A percentile compares a stretch with the other conserved stretches of the same genome.
Evolutionary conservation across 495 filamentous ascomycete genomes (phyloP).

Genomic region (Aspergillus ellipticus): DNA sequence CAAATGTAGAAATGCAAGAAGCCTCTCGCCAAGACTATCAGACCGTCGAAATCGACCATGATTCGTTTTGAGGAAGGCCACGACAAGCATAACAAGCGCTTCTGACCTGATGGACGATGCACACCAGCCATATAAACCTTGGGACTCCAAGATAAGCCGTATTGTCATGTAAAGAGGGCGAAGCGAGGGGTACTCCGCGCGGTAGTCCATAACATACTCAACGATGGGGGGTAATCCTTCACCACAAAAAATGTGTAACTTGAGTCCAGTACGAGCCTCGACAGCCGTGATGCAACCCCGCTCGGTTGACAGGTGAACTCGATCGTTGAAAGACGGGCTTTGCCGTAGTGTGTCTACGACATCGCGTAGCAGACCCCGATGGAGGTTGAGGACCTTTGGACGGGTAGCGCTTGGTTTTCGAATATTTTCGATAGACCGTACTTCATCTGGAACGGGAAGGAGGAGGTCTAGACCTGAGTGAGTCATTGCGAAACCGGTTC

Average conservation of each 20-base stretch:
- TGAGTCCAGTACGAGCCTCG: constrained; percentile 46
- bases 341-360: constrained; percentile 21
- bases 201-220: constrained; percentile 43
- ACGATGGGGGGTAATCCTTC: constrained; percentile 29
- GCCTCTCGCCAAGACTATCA: constrained; percentile 32
- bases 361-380: constrained; percentile 18
- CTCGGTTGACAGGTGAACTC: constrained; percentile 13
- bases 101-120: constrained; percentile 46
- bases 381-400: constrained; percentile 22
- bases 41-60: constrained; percentile 29
- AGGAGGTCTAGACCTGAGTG: constrained; percentile 51
- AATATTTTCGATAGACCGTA: constrained; percentile 13
- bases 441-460: constrained; percentile 25
- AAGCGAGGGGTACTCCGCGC: constrained; percentile 46
- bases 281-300: constrained; percentile 24
- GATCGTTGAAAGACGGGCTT: constrained; percentile 9
- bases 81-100: constrained; percentile 53
- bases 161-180: constrained; percentile 45
- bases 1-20: constrained; percentile 50
- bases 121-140: constrained; percentile 41
- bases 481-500: constrained; percentile 48
- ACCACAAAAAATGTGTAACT: constrained; percentile 43
- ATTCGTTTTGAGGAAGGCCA: constrained; percentile 47
- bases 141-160: constrained; percentile 46
- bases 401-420: constrained; percentile 34